phyloP scores from a whole-genome alignment of 1,139 yeast genomes.

The Magnusiomyces paraingens region DNA sequence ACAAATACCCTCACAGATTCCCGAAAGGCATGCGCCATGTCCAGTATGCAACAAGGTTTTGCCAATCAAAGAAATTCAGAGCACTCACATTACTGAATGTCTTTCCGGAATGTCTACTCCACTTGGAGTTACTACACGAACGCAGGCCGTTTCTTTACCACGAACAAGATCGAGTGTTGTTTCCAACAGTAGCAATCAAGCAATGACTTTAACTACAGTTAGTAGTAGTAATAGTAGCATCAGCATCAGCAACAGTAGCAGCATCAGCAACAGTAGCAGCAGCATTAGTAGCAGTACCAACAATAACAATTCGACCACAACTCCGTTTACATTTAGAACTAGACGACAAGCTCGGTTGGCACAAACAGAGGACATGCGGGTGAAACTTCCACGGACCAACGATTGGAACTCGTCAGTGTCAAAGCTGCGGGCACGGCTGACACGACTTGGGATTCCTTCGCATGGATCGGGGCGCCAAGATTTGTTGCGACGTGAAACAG shows the following conservation, averaged over 20 bases:
- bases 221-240: neutral
- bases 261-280: too few species aligned
- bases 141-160: constrained; percentile 9
- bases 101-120: constrained; percentile 25
- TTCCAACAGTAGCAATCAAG: constrained; percentile 4
- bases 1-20: constrained; percentile 3
- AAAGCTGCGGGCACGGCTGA: constrained; percentile 46
- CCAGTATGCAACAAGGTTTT: constrained; percentile 61
- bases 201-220: neutral
- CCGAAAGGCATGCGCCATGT: constrained; percentile 35
- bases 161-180: constrained; percentile 8
- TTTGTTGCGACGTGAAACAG: constrained; percentile 66
- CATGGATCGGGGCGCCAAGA: constrained; percentile 53
- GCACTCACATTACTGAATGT: constrained; percentile 67
- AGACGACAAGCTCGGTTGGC: constrained; percentile 19
- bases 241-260: constrained; percentile 8
- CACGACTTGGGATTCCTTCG: constrained; percentile 49
- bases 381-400: constrained; percentile 41
- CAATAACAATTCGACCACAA: neutral
- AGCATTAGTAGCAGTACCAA: too few species aligned
- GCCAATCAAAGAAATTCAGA: constrained; percentile 53
- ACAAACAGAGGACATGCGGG: neutral
- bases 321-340: constrained; percentile 22
- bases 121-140: constrained; percentile 9
- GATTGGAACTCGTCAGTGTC: constrained; percentile 44